Evolutionary conservation across 2,329 filamentous ascomycete genomes (phyloP).

Genomic region (Eutypa lata): DNA sequence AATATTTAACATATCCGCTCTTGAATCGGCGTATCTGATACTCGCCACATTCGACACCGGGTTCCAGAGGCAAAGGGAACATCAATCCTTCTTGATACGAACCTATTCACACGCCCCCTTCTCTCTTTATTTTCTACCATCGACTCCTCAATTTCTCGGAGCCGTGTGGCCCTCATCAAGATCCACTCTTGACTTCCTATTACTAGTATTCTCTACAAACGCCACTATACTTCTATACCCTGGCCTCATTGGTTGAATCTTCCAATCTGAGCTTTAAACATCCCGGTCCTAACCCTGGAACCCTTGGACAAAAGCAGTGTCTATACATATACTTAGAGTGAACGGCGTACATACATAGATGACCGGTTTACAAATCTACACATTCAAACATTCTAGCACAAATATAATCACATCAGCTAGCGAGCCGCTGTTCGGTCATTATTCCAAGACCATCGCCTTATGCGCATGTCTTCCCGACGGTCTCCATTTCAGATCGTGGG

Average conservation of each 20-base stretch:
- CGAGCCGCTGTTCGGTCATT: background rate
- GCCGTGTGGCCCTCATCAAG: background rate
- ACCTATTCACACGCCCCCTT: background rate
- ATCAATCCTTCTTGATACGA: background rate
- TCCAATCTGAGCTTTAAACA: background rate
- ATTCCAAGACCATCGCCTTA: too few species aligned
- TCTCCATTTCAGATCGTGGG: constrained; percentile 8
- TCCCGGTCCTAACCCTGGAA: background rate
- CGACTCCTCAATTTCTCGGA: background rate
- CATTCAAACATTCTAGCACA: background rate
- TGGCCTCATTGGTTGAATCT: background rate
- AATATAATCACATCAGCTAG: background rate
- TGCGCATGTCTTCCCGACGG: constrained; percentile 5
- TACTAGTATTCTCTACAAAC: background rate
- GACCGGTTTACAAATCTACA: background rate
- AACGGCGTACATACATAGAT: background rate
- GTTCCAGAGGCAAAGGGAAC: background rate
- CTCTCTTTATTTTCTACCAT: background rate
- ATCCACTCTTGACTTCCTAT: background rate
- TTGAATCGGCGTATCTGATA: background rate
- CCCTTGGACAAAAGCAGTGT: background rate
- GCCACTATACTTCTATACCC: background rate
- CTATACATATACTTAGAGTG: background rate
- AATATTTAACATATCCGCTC: background rate
- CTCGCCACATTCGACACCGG: background rate